These are phyloP conservation scores for Triticum dicoccoides DNA, from an alignment of 176 grass and related monocot species.

Conservation along the genomic window DNA sequence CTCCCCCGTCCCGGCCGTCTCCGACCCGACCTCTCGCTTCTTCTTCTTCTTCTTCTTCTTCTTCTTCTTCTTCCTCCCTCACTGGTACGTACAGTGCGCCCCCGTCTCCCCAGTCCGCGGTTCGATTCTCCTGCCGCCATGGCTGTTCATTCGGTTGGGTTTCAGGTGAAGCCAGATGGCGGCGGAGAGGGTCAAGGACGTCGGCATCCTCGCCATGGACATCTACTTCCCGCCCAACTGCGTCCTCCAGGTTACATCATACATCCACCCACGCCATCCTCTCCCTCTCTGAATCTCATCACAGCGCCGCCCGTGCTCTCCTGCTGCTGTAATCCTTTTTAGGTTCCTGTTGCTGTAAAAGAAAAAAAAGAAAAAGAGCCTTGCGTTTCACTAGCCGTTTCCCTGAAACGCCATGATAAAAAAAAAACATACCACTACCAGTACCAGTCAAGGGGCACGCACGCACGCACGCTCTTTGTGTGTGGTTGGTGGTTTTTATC, in stretches of 20 bases:
- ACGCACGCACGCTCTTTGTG: neutral
- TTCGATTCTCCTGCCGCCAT: too few species aligned
- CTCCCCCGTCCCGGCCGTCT: neutral
- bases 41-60: too few species aligned
- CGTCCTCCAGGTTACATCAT: slow-evolving; percentile 62
- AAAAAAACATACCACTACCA: neutral
- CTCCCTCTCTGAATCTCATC: neutral
- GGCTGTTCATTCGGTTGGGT: too few species aligned
- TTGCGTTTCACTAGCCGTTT: too few species aligned
- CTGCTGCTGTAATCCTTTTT: neutral
- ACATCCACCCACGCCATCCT: neutral
- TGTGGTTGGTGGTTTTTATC: neutral
- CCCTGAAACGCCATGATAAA: neutral
- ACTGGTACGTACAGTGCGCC: neutral
- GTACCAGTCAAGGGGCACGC: neutral
- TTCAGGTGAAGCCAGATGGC: slow-evolving; percentile 14
- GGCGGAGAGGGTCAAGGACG: slow-evolving; percentile 46
- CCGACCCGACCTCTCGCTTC: too few species aligned
- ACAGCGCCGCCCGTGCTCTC: neutral
- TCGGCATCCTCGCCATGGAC: slow-evolving; percentile 90
- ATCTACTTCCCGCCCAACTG: slow-evolving; percentile 91
- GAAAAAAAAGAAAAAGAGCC: neutral
- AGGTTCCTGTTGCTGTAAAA: neutral
- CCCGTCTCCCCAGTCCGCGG: neutral
- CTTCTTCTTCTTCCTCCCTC: neutral